phyloP scores from a whole-genome alignment of 768 basidiomycete species.

The Leccinum subgranulosum region DNA sequence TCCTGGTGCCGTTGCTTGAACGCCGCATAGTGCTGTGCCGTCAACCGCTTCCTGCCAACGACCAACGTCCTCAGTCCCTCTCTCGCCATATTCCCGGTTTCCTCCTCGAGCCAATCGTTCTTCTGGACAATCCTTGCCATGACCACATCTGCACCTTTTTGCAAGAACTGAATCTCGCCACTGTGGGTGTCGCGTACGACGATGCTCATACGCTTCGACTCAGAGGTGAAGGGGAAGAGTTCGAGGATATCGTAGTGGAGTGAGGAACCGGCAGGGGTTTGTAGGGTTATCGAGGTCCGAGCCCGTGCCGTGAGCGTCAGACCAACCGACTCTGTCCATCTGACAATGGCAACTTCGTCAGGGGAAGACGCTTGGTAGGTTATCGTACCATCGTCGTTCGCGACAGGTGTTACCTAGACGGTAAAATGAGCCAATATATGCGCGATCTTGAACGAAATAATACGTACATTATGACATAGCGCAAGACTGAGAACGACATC shows the following conservation, averaged over 20 bases:
- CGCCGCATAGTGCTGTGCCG: conserved; percentile 61
- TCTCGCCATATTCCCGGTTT: conserved; percentile 97
- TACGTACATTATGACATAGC: conserved; percentile 87
- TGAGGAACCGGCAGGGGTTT: conserved; percentile 59
- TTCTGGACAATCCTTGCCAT: conserved; percentile 93
- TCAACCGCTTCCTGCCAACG: conserved; percentile 78
- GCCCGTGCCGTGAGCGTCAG: conserved; percentile 86
- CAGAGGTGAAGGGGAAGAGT: conserved; percentile 97
- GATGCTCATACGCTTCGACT: conserved; percentile 99
- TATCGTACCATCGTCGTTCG: conserved; percentile 89
- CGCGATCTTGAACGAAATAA: not conserved
- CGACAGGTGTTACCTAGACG: conserved; percentile 89
- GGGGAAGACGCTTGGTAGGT: conserved; percentile 99
- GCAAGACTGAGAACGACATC: conserved; percentile 94
- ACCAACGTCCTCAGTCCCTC: conserved; percentile 95
- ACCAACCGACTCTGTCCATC: conserved; percentile 95
- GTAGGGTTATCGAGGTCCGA: conserved; percentile 85
- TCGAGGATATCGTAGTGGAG: conserved; percentile 84
- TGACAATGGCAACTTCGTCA: conserved; percentile 98
- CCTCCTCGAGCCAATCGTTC: conserved; percentile 99
- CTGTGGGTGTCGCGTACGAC: conserved; percentile 77
- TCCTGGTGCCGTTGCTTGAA: conserved; percentile 72
- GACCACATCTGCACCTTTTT: conserved; percentile 98
- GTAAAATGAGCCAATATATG: not conserved
- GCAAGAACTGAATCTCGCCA: conserved; percentile 83